Conservation (phyloP, 768 basidiomycete genomes). For the Xerocomellus intermedius region DNA sequence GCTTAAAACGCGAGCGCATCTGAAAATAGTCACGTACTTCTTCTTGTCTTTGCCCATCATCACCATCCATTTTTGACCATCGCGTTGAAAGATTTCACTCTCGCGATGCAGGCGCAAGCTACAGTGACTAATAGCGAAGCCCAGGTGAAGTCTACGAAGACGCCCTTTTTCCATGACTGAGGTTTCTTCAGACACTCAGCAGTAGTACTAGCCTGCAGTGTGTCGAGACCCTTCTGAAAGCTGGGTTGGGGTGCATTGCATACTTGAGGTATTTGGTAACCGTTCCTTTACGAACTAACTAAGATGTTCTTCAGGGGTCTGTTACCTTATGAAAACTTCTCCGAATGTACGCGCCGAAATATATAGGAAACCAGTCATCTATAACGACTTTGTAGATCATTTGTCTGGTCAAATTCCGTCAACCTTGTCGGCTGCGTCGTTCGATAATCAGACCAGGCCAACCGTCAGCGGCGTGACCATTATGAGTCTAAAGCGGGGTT, state of each 20-base stretch:
- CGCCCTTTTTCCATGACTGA: conserved; percentile 3
- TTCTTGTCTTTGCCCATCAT: background rate
- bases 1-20: conserved; percentile 20
- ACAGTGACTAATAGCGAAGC: conserved; percentile 17
- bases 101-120: conserved; percentile 28
- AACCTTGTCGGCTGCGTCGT: conserved; percentile 34
- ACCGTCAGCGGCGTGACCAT: conserved; percentile 68
- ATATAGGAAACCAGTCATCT: background rate
- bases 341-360: conserved; percentile 45
- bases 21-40: background rate
- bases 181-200: conserved; percentile 42
- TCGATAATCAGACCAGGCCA: conserved; percentile 37
- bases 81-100: background rate
- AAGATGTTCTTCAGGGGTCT: conserved; percentile 50
- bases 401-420: conserved; percentile 33
- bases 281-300: background rate
- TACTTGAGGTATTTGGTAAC: conserved; percentile 55
- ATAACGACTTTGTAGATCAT: conserved; percentile 18
- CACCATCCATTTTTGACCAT: background rate
- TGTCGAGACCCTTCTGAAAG: conserved; percentile 68
- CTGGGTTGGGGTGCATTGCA: conserved; percentile 74
- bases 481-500: conserved; percentile 71
- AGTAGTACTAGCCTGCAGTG: conserved; percentile 63
- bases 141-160: conserved; percentile 18
- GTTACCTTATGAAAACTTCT: conserved; percentile 78